Evolutionary conservation across 2,329 filamentous ascomycete species (phyloP).

Genomic region (Talaromyces pinophilus): DNA sequence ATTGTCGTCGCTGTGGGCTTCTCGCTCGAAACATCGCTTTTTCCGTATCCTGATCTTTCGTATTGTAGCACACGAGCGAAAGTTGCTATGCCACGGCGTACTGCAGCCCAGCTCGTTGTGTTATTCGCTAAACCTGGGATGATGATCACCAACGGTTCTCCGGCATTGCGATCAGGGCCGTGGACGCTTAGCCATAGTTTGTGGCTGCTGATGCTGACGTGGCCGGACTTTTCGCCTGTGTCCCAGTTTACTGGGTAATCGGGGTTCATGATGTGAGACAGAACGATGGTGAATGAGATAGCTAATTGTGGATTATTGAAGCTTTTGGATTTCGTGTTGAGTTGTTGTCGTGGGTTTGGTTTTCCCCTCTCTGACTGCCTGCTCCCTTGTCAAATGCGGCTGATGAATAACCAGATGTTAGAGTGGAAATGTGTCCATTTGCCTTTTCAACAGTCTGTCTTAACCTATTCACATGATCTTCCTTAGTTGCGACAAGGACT

Average conservation of each 20-base stretch:
- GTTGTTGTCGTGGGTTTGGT: too few species aligned
- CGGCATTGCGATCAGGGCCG: neutral
- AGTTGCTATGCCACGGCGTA: neutral
- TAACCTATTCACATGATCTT: neutral
- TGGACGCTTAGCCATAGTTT: neutral
- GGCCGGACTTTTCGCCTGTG: neutral
- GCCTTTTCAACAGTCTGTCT: neutral
- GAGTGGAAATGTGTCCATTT: too few species aligned
- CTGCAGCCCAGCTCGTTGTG: neutral
- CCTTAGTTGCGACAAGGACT: neutral
- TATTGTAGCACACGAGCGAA: slow-evolving; percentile 8
- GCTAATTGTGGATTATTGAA: too few species aligned
- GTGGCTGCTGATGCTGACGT: neutral
- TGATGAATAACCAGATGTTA: too few species aligned
- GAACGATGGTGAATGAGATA: too few species aligned
- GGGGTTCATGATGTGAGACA: neutral
- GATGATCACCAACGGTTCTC: neutral
- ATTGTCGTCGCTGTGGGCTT: neutral
- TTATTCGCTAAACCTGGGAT: slow-evolving; percentile 1
- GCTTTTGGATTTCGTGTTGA: too few species aligned
- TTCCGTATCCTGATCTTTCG: neutral
- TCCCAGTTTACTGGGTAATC: neutral
- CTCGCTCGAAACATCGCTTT: neutral
- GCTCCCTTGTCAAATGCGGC: too few species aligned
- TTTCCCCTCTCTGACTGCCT: too few species aligned